Base-by-base conservation (phyloP, 495 filamentous ascomycete species). In the Rostrohypoxylon terebratum region DNA sequence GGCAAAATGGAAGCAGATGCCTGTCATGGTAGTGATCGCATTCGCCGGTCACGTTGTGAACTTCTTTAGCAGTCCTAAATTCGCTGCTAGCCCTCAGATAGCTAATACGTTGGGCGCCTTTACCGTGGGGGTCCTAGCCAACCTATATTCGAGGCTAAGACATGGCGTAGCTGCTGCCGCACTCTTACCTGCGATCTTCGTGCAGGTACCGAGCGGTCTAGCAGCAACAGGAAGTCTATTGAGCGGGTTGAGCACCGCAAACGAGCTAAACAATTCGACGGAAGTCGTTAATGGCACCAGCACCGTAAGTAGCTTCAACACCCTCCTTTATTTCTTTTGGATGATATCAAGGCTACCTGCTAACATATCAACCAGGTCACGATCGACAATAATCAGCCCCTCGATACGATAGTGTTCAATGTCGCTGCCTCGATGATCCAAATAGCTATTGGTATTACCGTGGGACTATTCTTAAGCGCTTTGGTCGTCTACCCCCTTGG, bases 101-200 rank as follows among this genome's bases (percentile, higher is more conserved):
- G 90, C 91, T 44, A 93, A 90, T 77, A 93, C 93, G 1, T 83
- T 98, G 14, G 94, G 93, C 34, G 94, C 95, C 0, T 89, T 98
- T 64, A 89, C 91, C 21, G 91, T 98, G 59, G 95, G 95, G 21
- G 86, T 97, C 4, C 81, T 94, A 45, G 95, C 93, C 10, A 98
- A 98, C 78, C 76, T 96, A 7, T 97, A 98, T 82, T 92, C 92
- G 7, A 87, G 96, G 11, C 73, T 94, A n/a, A 86, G 90, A 60
- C 91, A 96, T 76, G 93, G 93, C 1, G 85, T 97, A 13, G 94
- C 95, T 0, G 94, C 94, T 1, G 93, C 93, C 0, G 92, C 93
- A 6, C 91, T 99, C 81, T 81, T 98, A 0, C 95, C 95, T 0
- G 95, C 93, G 4, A 97, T 99, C 68, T 97, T 97, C 73, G 95